Evolutionary conservation across 768 basidiomycete genomes (phyloP).

Genomic region (Russula lepida): DNA sequence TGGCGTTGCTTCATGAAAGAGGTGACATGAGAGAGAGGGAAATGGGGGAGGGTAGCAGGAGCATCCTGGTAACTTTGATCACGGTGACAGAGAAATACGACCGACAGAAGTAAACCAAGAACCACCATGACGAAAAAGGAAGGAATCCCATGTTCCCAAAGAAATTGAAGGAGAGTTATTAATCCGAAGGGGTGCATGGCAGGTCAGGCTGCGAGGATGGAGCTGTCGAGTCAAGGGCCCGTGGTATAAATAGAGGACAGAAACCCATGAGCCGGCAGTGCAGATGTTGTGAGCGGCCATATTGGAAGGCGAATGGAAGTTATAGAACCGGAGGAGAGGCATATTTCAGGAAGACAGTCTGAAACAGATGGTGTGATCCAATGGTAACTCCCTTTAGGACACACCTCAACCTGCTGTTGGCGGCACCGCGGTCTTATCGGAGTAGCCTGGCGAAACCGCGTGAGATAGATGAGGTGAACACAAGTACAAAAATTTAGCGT

Average conservation of each 20-base stretch:
- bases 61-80: constrained; percentile 28
- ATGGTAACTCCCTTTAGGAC: background rate
- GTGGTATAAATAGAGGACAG: constrained; percentile 7
- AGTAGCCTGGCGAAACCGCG: background rate
- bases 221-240: background rate
- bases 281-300: background rate
- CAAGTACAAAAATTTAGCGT: background rate
- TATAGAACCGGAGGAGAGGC: background rate
- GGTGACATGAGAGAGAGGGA: constrained; percentile 46
- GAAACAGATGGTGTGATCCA: constrained; percentile 7
- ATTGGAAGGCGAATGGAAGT: background rate
- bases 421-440: constrained; percentile 5
- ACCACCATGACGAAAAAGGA: constrained; percentile 20
- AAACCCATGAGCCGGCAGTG: background rate
- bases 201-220: constrained; percentile 5
- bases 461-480: background rate
- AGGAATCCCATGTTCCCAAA: constrained; percentile 3
- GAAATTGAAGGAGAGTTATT: constrained; percentile 28
- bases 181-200: constrained; percentile 39
- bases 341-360: constrained; percentile 2
- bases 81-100: constrained; percentile 4
- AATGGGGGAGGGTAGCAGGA: constrained; percentile 48
- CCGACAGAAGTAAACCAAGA: constrained; percentile 23
- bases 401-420: background rate
- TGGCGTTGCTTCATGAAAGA: constrained; percentile 64